Percentiles rank a stretch among this genome's conserved stretches.
These are phyloP conservation scores for Striga hermonthica DNA, from an alignment of 305 asterid species.

Conservation along the genomic window DNA sequence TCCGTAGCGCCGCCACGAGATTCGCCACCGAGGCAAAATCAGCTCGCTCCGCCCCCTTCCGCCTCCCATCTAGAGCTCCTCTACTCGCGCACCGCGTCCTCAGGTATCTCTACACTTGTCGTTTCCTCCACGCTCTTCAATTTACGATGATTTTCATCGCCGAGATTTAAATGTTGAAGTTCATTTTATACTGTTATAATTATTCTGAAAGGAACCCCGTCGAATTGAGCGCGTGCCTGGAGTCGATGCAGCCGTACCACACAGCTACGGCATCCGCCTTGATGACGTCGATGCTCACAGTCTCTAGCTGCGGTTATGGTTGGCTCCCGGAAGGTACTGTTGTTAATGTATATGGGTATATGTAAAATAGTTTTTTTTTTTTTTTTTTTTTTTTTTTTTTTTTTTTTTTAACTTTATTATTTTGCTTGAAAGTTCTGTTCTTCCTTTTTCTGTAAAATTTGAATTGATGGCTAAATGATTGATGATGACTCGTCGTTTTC, in stretches of 20 bases:
- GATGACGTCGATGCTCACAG: slow-evolving; percentile 94
- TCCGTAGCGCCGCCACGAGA: slow-evolving; percentile 56
- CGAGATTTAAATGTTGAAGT: neutral
- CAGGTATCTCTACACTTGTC: slow-evolving; percentile 41
- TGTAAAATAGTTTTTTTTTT: neutral
- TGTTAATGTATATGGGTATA: neutral
- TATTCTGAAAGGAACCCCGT: slow-evolving; percentile 54
- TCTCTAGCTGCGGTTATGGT: slow-evolving; percentile 64
- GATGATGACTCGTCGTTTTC: slow-evolving; percentile 5
- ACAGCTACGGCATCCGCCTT: slow-evolving; percentile 85
- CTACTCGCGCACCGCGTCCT: slow-evolving; percentile 55
- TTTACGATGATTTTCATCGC: no score
- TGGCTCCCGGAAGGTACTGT: slow-evolving; percentile 84
- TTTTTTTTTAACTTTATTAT: neutral
- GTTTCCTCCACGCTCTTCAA: neutral
- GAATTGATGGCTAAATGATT: slow-evolving; percentile 10
- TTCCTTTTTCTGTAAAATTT: neutral
- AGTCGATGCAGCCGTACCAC: slow-evolving; percentile 81
- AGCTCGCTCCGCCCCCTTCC: slow-evolving; percentile 58
- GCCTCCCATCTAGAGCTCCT: slow-evolving; percentile 53
- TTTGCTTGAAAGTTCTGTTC: neutral
- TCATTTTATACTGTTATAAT: slow-evolving; percentile 13
- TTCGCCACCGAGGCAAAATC: slow-evolving; percentile 60
- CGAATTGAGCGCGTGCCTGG: slow-evolving; percentile 82
- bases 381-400: neutral